Evolutionary conservation across 2,329 filamentous ascomycete genomes (phyloP), one percentile per base, ranked within the genome.

Genomic region (Pyrenochaeta sp.): DNA sequence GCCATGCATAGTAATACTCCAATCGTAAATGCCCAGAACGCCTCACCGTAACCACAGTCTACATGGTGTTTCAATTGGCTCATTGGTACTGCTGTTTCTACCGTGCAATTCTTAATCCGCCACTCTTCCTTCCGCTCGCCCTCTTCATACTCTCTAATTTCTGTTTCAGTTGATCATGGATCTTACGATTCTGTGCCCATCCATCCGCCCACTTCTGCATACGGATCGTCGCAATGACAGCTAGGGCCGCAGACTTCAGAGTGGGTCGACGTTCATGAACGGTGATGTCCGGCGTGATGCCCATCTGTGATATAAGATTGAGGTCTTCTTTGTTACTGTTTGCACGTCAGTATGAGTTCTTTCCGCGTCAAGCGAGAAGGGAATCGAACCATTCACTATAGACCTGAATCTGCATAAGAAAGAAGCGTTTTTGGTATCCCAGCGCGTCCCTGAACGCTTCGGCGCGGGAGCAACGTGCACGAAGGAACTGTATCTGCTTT

Each of bases 401-500:
- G 67, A 96, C 86, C 65, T 92, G 87, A 48, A 96, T 86, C 75
- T 92, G 87, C 74, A 91, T 82, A 67, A 88, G 77, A 77, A 97
- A 86, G 75, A 91, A 93, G 63, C 85, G 87, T 83, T 99, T 99
- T 60, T 91, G 91, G 78, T 89, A 96, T 7, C 90, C 90, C 29
- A 94, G 85, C 67, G 93, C 91, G 58, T 85, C 83, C 36, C 95
- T 85, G 77, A 98, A 88, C 45, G 85, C 86, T 64, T 91, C 87
- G 76, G 97, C 94, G 29, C 95, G 85, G 71, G 86, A 84, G 79
- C 90, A 90, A 46, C 89, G 87, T 1, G 91, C 91, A 67, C 92
- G 87, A 74, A 98, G 86, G 87, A 91, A 98, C 68, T 92, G 86
- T 73, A 98, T 94, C 77, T 98, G 93, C 78, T 95, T 90, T 47